phyloP scores from a whole-genome alignment of 371 early-diverging fungal genomes.

The Rhizopus arrhizus region DNA sequence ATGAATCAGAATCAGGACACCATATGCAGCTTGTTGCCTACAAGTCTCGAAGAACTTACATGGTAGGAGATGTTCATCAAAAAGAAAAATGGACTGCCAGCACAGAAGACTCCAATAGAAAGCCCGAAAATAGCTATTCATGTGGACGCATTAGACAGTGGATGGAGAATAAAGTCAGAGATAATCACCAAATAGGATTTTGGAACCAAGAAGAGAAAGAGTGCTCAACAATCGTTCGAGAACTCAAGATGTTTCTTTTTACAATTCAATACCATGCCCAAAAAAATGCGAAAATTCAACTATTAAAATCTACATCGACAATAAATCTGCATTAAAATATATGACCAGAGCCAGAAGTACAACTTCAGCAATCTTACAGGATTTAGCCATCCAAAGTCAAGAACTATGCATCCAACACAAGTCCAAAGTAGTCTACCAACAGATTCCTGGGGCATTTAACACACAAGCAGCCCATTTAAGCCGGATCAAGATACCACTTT shows the following conservation, averaged over 20 bases:
- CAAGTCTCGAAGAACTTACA: conserved; percentile 17
- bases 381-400: neutral
- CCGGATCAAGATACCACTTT: conserved; percentile 5
- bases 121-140: neutral
- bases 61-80: neutral
- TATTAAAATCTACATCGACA: conserved; percentile 1
- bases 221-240: conserved; percentile 9
- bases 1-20: neutral
- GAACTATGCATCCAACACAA: neutral
- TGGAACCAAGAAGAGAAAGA: conserved; percentile 11
- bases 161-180: conserved; percentile 2
- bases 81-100: conserved; percentile 16
- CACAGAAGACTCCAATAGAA: neutral
- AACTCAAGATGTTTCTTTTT: conserved; percentile 4
- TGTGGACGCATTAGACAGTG: conserved; percentile 10
- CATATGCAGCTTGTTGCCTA: conserved; percentile 7
- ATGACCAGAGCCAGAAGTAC: conserved; percentile 7
- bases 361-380: conserved; percentile 7
- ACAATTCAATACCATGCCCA: conserved; percentile 1
- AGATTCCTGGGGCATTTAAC: conserved; percentile 17
- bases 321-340: conserved; percentile 7
- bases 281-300: neutral
- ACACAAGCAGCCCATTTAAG: conserved; percentile 10
- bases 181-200: neutral
- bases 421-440: neutral